Evolutionary conservation across 805 yeast genomes (phyloP), one percentile per base, ranked within the genome.

Genomic region (Kregervanrija delftensis): DNA sequence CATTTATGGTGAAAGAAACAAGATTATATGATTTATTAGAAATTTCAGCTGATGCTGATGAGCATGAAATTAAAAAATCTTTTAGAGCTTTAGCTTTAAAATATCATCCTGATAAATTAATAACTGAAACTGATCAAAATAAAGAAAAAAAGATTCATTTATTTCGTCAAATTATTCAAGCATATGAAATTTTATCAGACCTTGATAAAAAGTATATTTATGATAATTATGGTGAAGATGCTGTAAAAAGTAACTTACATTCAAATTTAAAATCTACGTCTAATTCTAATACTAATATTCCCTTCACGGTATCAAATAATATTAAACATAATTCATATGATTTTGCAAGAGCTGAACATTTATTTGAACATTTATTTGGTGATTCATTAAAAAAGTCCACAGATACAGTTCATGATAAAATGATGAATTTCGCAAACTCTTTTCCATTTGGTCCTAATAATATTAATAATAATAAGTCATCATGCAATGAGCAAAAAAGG

Each of bases 51-150:
- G 74, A 75, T 14, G 95, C 96, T 1, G 66, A 83, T 6, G 64
- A 74, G 33, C 65, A 67, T 3, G 95, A 89, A 49, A 84, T 90
- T 58, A 83, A 83, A 53, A 82, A 77, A 61, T 95, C 96, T 0
- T 90, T 86, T 64, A 74, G 89, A 49, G 76, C 77, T 50, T 73
- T 85, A 38, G 97, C 97, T n/a, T 71, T 90, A 38, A 71, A 72
- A 49, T 77, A 79, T 56, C 98, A 87, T 64, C 96, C 96, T 0
- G 96, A 89, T 63, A 90, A 88, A 60, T 89, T 77, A 2, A 31
- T 35, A 12, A 6, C 36, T 3, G 31, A 22, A 31, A 40, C 33
- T 17, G 30, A 33, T 72, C 68, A 61, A 66, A 42, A 44, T 13
- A 40, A 40, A 11, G 39, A 34, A 35, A 12, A 65, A 30, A 67